Evolutionary conservation across 163 green algal genomes (phyloP), one percentile per base, ranked within the genome.

Genomic region (Scenedesmus sp.): DNA sequence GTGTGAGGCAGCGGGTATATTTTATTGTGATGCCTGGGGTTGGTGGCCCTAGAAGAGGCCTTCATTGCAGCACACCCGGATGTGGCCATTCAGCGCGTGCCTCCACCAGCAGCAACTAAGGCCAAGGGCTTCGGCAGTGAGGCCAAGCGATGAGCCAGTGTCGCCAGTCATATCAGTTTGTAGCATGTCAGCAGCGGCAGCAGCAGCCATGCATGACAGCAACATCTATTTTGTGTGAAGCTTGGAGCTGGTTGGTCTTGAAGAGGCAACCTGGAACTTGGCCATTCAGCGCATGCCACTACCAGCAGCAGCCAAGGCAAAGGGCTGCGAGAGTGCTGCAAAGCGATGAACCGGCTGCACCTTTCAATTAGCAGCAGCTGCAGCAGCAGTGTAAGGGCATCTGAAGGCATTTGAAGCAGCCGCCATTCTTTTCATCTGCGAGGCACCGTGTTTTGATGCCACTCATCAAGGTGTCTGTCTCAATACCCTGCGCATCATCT

Each of bases 11-110:
- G 26, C 26, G 26, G 26, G 26, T 26, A 26, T 26, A 26, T 26
- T 26, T 26, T 26, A 26, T 26, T 26, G 26, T 26, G 26, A 26
- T 26, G 26, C 26, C 70, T 84, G 3, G 57, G 95, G 83, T 91
- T 99, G 54, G 88, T 95, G 15, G 88, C 77, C 13, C 81, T 98
- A 82, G 97, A 99, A 87, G 93, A 97, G 59, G 88, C 90, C 0
- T 99, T 95, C 79, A 56, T 96, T 60, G 84, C 87, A 20, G 83
- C 90, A 8, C 82, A 98, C 84, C 97, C 97, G 9, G 94, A 79
- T 1, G 94, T 94, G 4, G 66, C 90, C 15, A 76, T 98, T 0
- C 90, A 95, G 90, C 92, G 96, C 8, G 77, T 97, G 64, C 82
- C 88, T n/a, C 62, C 90, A 73, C 73, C 90, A 81, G 89, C n/a